Percentiles rank a stretch among this genome's conserved stretches.
Conservation (phyloP, 2,329 filamentous ascomycete genomes). For the Fusarium dimerum region DNA sequence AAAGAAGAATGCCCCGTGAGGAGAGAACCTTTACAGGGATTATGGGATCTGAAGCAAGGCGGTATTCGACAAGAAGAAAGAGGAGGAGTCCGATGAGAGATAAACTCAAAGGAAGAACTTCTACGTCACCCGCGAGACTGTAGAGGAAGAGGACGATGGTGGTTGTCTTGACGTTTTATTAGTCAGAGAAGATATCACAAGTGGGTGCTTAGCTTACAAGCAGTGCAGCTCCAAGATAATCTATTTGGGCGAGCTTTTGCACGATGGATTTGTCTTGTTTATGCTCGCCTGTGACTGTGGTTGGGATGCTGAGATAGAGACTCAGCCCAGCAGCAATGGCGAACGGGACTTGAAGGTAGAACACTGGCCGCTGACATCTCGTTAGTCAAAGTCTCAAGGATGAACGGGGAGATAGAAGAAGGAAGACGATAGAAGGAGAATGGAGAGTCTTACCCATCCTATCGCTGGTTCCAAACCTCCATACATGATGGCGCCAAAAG, state of each 20-base stretch:
- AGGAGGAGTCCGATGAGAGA: conserved; percentile 53
- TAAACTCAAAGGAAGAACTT: conserved; percentile 58
- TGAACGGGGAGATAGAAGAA: background rate
- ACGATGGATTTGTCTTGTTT: conserved; percentile 34
- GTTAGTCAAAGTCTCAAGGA: conserved; percentile 6
- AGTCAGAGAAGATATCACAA: background rate
- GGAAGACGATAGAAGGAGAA: background rate
- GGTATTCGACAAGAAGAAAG: conserved; percentile 65
- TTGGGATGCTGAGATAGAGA: conserved; percentile 67
- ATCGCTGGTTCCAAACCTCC: conserved; percentile 62
- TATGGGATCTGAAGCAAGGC: conserved; percentile 67
- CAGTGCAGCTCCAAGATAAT: conserved; percentile 72
- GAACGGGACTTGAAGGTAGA: conserved; percentile 70
- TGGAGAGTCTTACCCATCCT: conserved; percentile 63
- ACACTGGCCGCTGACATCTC: conserved; percentile 62
- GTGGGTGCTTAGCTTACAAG: conserved; percentile 49
- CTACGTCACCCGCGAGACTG: conserved; percentile 65
- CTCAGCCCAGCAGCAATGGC: conserved; percentile 61
- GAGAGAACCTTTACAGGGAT: conserved; percentile 71
- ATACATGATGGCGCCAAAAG: conserved; percentile 69
- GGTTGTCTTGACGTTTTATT: conserved; percentile 45
- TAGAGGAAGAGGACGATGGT: conserved; percentile 74
- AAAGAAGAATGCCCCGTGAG: conserved; percentile 70
- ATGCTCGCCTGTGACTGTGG: conserved; percentile 8
- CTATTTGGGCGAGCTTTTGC: conserved; percentile 64